phyloP scores from a whole-genome alignment of 306 rosid genomes.

The Cicer judaicum region DNA sequence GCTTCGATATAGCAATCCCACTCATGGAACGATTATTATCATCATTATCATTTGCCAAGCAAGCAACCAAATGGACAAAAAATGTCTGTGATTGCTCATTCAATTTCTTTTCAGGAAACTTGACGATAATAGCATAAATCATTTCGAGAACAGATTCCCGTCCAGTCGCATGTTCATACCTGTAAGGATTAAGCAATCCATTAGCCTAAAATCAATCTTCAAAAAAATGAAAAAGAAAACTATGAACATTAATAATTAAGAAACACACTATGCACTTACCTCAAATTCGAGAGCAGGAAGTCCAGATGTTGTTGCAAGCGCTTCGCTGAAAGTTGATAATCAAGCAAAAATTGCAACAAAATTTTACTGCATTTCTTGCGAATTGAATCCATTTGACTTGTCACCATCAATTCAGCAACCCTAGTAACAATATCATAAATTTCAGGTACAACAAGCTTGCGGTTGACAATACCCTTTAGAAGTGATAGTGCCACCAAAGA shows the following conservation, averaged over 20 bases:
- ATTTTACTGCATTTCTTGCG: constrained; percentile 82
- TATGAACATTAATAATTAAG: neutral
- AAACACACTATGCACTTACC: constrained; percentile 50
- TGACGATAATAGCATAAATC: constrained; percentile 75
- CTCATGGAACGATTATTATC: constrained; percentile 79
- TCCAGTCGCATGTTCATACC: constrained; percentile 91
- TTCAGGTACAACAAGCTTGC: constrained; percentile 78
- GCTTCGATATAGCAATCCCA: constrained; percentile 76
- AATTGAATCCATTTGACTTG: constrained; percentile 80
- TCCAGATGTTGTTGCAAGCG: constrained; percentile 87
- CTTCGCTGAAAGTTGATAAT: constrained; percentile 71
- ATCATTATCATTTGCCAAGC: constrained; percentile 87
- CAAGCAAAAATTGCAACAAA: constrained; percentile 82
- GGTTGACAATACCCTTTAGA: constrained; percentile 78
- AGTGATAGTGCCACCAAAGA: constrained; percentile 79
- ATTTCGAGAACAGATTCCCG: constrained; percentile 89
- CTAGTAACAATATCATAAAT: constrained; percentile 83
- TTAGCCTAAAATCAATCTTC: constrained; percentile 7
- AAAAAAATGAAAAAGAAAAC: constrained; percentile 7
- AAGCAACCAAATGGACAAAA: constrained; percentile 79
- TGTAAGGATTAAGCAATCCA: constrained; percentile 42
- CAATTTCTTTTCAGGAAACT: constrained; percentile 73
- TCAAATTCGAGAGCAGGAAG: constrained; percentile 75
- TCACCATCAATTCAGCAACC: constrained; percentile 91
- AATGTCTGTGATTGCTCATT: constrained; percentile 77